Base-by-base conservation (phyloP, 2,329 filamentous ascomycete genomes). In the Neonectria hederae region DNA sequence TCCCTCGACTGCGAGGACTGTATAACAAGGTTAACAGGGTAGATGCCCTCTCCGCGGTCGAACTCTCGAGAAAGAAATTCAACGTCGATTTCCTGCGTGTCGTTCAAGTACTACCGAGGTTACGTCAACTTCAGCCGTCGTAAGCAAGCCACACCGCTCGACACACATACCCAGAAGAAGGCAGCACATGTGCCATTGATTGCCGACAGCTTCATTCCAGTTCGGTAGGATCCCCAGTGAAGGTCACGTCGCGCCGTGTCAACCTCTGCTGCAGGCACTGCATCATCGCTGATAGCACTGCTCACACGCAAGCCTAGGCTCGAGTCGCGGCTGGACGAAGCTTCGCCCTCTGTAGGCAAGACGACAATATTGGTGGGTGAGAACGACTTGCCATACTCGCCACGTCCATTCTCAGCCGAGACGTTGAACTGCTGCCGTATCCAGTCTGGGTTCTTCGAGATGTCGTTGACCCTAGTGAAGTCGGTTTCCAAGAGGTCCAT, bases 21-120 rank as follows among this genome's bases (percentile, higher is more conserved):
- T 7, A 94, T 81, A n/a, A 94, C 91, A 1, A 94, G 85, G 74
- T 94, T 92, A 56, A 94, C 82, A 0, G 88, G 86, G 67, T 84
- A 90, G 32, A 82, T 82, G 26, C 79, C 76, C 57, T 84, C 83
- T 52, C 74, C 72, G 2, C 74, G 68, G 63, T 86, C 82, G 75
- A 90, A 92, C 66, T 93, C 83, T 22, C 82, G 82, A 2, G 91
- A 92, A 2, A 94, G 83, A 73, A 94, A 92, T 69, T 95, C 92
- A 79, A 94, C 89, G 75, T 94, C 92, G 71, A 94, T 93, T 73
- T 94, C 92, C 73, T 92, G 89, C 1, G 90, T 91, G 77, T 94
- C 89, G 76, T 93, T 92, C 79, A 87, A 88, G 77, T 92, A 94
- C 90, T 92, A 14, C 22, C 42, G 35, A 51, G 35, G 9, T 21